These are phyloP conservation scores for Penicillium longicatenatum DNA, from an alignment of 495 filamentous ascomycete genomes.

Conservation along the genomic window DNA sequence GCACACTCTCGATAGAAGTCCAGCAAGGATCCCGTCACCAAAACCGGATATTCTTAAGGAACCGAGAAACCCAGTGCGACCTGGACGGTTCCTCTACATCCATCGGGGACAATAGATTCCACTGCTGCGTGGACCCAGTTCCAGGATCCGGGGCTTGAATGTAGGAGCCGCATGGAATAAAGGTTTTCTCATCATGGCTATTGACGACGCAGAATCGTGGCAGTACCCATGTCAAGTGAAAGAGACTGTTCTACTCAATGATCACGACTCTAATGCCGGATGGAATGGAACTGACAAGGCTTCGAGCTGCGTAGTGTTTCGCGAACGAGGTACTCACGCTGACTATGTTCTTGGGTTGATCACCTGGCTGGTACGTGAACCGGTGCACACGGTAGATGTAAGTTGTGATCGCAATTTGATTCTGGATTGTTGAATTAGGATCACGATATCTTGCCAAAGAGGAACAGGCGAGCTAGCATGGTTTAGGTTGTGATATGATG, in stretches of 20 bases:
- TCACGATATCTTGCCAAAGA: constrained; percentile 17
- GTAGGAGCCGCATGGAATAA: constrained; percentile 43
- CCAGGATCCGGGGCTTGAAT: constrained; percentile 40
- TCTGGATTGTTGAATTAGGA: constrained; percentile 22
- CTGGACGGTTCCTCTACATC: constrained; percentile 10
- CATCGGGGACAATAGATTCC: not conserved
- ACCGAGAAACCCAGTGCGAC: constrained; percentile 17
- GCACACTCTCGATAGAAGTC: constrained; percentile 18
- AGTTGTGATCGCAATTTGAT: constrained; percentile 20
- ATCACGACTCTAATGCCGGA: constrained; percentile 53
- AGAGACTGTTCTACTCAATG: constrained; percentile 60
- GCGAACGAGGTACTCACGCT: constrained; percentile 60
- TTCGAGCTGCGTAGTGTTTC: constrained; percentile 46
- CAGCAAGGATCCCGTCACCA: constrained; percentile 33
- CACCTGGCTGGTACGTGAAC: constrained; percentile 16
- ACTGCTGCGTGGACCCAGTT: constrained; percentile 34
- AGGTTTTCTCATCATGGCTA: constrained; percentile 45
- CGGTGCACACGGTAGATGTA: constrained; percentile 13
- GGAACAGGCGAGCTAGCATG: constrained; percentile 9
- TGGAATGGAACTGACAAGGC: constrained; percentile 49
- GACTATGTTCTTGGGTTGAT: constrained; percentile 46
- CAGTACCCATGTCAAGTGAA: constrained; percentile 59
- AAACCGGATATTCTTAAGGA: constrained; percentile 39
- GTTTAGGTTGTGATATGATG: not conserved
- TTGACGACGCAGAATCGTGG: constrained; percentile 42